Evolutionary conservation across 1,284 basidiomycete genomes (phyloP).

Genomic region (Ceratobasidium sp.): DNA sequence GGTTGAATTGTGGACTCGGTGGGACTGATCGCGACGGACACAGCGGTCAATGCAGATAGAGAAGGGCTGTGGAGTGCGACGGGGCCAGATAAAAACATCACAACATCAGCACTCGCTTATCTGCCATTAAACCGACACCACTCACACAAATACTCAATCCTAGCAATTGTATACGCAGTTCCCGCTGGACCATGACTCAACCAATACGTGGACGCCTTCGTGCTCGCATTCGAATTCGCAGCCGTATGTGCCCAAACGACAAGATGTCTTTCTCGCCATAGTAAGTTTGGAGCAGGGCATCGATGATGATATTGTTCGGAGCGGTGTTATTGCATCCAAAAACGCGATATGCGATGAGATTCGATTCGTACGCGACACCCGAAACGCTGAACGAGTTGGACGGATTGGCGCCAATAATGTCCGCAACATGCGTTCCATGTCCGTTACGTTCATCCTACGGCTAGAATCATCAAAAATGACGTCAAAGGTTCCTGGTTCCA

Average conservation of each 20-base stretch:
- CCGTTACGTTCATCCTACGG: slow-evolving; percentile 57
- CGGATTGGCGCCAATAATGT: slow-evolving; percentile 57
- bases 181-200: slow-evolving; percentile 53
- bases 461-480: background rate
- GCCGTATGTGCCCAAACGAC: no score
- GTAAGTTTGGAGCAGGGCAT: slow-evolving; percentile 51
- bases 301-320: slow-evolving; percentile 45
- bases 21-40: slow-evolving; percentile 51
- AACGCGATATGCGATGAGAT: slow-evolving; percentile 42
- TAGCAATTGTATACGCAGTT: slow-evolving; percentile 61
- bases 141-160: slow-evolving; percentile 53
- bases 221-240: slow-evolving; percentile 53
- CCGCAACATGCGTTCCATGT: slow-evolving; percentile 58
- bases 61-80: no score
- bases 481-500: no score
- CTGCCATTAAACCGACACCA: background rate
- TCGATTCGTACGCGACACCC: slow-evolving; percentile 42
- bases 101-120: background rate
- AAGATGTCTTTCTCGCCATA: slow-evolving; percentile 59
- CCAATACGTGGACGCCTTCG: slow-evolving; percentile 51
- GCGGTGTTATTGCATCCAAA: slow-evolving; percentile 38
- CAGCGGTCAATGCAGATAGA: no score
- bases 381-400: slow-evolving; percentile 53
- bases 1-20: slow-evolving; percentile 52
- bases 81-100: slow-evolving; percentile 47